Base-by-base conservation (phyloP, 371 early-diverging fungal genomes). In the Mucor ambiguus region DNA sequence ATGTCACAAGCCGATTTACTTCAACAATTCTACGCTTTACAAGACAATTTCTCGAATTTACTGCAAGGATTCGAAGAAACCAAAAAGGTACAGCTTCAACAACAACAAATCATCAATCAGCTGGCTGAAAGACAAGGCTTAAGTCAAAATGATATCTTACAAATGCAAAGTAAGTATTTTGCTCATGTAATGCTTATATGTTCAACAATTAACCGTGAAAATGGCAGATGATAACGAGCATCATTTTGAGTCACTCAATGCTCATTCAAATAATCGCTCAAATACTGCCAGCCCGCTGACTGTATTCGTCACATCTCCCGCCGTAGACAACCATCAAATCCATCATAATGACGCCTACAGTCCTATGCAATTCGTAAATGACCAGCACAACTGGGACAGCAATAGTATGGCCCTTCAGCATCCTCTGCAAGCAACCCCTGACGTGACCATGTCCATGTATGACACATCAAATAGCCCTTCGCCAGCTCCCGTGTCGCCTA, bases 31-130 rank as follows among this genome's bases (percentile, higher is more conserved):
- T 71, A 80, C 33, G 79, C 81, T 30, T 74, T 93, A 14, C 86
- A 89, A 68, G 86, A 87, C 35, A 86, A 84, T 41, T 85, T 88
- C 64, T 71, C 75, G 14, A 87, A 86, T 64, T 80, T 92, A 26
- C 67, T 84, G n/a, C 78, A 88, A 58, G 88, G 89, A 63, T 78
- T 93, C 61, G 73, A 79, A 18, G 89, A 91, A 63, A 83, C 85
- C 7, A 85, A 85, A 32, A 81, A 83, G 64, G 77, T 81, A 63
- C 87, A 87, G 60, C 43, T 29, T 7, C 71, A 84, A 22, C 89
- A 88, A 57, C 86, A 89, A 72, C 70, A 74, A 41, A 63, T 83
- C 49, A 79, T 89, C 32, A 30, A 24, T 12, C 56, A 62, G 55
- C 43, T 71, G 29, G 69, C 69, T 24, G 64, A 68, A 29, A 63